Percentiles rank a stretch among this genome's conserved stretches.
These are phyloP conservation scores for Adansonia grandidieri DNA, from an alignment of 441 rosid genomes.

Conservation along the genomic window DNA sequence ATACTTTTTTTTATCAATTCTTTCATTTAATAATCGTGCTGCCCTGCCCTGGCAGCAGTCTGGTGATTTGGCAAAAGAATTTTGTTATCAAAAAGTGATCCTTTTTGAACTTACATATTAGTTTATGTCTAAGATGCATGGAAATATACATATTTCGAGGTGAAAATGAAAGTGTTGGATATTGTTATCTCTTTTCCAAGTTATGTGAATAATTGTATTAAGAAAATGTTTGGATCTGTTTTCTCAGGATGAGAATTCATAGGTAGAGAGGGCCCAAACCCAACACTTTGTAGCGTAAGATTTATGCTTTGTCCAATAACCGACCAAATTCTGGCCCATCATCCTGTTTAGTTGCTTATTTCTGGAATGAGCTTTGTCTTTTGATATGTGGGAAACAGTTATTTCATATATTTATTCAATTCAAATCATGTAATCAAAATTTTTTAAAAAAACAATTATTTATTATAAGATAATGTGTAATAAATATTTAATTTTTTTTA, in stretches of 20 bases:
- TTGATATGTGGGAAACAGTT: not conserved
- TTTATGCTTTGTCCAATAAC: not conserved
- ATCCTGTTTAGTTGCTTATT: too few relatives aligned
- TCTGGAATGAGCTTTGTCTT: not conserved
- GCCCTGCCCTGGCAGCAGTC: not conserved
- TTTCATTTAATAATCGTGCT: slow-evolving; percentile 16
- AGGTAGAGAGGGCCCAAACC: not conserved
- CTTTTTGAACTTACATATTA: not conserved
- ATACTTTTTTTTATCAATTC: not conserved
- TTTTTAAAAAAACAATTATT: too few relatives aligned
- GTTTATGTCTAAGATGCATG: not conserved
- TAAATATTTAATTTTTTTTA: too few relatives aligned
- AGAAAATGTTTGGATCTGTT: not conserved
- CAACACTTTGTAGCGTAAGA: not conserved
- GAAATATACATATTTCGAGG: not conserved
- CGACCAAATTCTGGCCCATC: too few relatives aligned
- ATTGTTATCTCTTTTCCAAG: not conserved
- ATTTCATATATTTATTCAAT: too few relatives aligned
- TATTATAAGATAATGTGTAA: too few relatives aligned
- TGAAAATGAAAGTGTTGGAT: not conserved
- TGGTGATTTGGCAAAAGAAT: not conserved
- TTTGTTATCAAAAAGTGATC: not conserved
- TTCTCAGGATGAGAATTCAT: not conserved
- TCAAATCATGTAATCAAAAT: too few relatives aligned
- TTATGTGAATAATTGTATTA: not conserved